Base-by-base conservation (phyloP, 176 grass and related monocot genomes). In the Phragmites australis region DNA sequence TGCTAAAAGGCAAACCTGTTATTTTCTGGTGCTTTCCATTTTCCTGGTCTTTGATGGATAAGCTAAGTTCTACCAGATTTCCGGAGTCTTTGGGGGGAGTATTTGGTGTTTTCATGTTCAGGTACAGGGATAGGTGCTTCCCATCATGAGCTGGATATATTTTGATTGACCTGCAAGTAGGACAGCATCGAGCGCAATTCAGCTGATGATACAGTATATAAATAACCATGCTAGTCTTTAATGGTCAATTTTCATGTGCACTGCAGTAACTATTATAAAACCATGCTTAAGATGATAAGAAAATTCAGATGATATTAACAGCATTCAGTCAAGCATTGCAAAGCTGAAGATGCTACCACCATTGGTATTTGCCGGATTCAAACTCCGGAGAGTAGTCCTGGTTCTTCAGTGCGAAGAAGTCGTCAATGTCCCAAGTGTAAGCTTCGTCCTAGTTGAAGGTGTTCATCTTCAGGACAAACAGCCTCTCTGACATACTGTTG, bases 41-140 rank as follows among this genome's bases (percentile, higher is more conserved):
- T 77, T 77, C 56, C 58, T 63, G 57, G 26, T 48, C 25, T 30
- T 63, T 77, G 34, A 77, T 48, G 57, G 74, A 48, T 62, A 63
- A 31, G 44, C 16, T 9, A 8, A 48, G 1, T 45, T 63, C 26
- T 2, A 62, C 42, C 25, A 77, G 42, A 2, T 2, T 48, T 11
- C 57, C 43, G 37, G 18, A 34, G 44, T 64, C 19, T 50, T 64
- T 8, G 6, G 58, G 19, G 26, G 64, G 27, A n/a, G 31, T 17
- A 50, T 64, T 3, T 25, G 43, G 51, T 21, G n/a, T 10, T 10
- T 78, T 32, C 27, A 64, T 16, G 11, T 9, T 9, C 27, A 64
- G 27, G 31, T 3, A 48, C 32, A 78, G 34, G 27, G 18, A 34
- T 9, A 78, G 18, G 45, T 37, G 27, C 1, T 78, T 50, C 45